These are phyloP conservation scores for Clathrospora elynae DNA, from an alignment of 2,329 filamentous ascomycete species.

Conservation along the genomic window DNA sequence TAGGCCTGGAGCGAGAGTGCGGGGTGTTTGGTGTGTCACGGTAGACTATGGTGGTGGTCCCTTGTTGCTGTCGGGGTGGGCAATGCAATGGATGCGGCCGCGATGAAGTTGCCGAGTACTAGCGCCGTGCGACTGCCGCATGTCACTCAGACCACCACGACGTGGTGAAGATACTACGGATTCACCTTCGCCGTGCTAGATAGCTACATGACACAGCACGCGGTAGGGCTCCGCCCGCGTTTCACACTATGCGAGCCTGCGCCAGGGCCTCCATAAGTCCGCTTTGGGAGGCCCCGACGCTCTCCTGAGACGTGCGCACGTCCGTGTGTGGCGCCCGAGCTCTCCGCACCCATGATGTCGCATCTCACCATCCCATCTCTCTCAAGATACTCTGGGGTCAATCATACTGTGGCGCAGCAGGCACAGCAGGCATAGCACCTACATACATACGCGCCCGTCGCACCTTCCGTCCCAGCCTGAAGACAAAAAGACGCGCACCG, in stretches of 20 bases:
- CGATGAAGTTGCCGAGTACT: slow-evolving; percentile 27
- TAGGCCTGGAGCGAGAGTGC: slow-evolving; percentile 20
- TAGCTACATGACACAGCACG: slow-evolving; percentile 3
- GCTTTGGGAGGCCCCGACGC: slow-evolving; percentile 24
- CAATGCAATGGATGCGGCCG: slow-evolving; percentile 20
- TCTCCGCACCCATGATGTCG: neutral
- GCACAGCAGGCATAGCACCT: too few species aligned
- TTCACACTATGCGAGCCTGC: slow-evolving; percentile 8
- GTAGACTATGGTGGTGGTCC: slow-evolving; percentile 2
- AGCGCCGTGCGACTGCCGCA: slow-evolving; percentile 11
- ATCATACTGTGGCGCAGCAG: slow-evolving; percentile 7
- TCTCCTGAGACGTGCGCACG: slow-evolving; percentile 37
- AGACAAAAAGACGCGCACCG: slow-evolving; percentile 6
- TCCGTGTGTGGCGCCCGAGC: slow-evolving; percentile 19
- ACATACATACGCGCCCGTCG: slow-evolving; percentile 1
- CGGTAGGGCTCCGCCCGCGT: slow-evolving; percentile 13
- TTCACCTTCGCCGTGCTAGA: too few species aligned
- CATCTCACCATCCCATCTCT: neutral
- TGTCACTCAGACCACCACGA: neutral
- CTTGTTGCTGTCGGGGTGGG: slow-evolving; percentile 16
- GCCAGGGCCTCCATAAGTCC: slow-evolving; percentile 15
- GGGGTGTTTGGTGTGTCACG: slow-evolving; percentile 12
- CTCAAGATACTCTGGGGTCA: neutral
- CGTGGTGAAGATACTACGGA: too few species aligned
- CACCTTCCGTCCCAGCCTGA: slow-evolving; percentile 1